Evolutionary conservation across 2,329 filamentous ascomycete genomes (phyloP).

Genomic region (Penicillium sp.): DNA sequence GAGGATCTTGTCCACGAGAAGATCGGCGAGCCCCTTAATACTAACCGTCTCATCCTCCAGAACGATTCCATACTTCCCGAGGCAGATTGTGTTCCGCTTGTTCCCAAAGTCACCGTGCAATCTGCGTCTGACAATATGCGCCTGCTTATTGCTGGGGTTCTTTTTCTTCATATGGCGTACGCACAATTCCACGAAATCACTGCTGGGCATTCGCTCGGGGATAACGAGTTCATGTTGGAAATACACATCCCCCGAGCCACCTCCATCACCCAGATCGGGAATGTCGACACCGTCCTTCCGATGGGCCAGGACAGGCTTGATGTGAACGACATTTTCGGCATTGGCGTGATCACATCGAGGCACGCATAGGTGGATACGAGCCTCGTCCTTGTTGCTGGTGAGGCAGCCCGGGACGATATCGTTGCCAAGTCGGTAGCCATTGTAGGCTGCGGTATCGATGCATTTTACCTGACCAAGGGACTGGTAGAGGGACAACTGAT

Average conservation of each 20-base stretch:
- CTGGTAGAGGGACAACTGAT: conserved; percentile 73
- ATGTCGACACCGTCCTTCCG: conserved; percentile 60
- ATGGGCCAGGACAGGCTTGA: conserved; percentile 75
- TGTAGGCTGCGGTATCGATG: conserved; percentile 63
- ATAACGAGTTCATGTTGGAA: conserved; percentile 67
- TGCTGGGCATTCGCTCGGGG: conserved; percentile 50
- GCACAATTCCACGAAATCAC: conserved; percentile 46
- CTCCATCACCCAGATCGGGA: conserved; percentile 74
- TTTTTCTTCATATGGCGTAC: too few relatives aligned
- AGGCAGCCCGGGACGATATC: conserved; percentile 69
- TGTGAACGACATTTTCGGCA: conserved; percentile 64
- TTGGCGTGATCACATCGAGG: conserved; percentile 27
- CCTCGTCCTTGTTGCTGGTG: conserved; percentile 56
- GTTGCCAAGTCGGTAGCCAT: conserved; percentile 76
- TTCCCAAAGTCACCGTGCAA: conserved; percentile 32
- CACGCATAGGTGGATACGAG: conserved; percentile 78
- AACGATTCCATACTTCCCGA: conserved; percentile 42
- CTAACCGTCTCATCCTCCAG: conserved; percentile 40
- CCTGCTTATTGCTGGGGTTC: too few relatives aligned
- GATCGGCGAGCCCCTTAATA: conserved; percentile 37
- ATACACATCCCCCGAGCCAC: conserved; percentile 74
- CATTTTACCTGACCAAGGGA: conserved; percentile 55
- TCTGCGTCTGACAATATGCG: conserved; percentile 20
- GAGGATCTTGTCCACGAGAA: conserved; percentile 20
- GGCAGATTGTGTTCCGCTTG: conserved; percentile 38